Base-by-base conservation (phyloP, 148 eudicot species). In the Chenopodium formosanum region DNA sequence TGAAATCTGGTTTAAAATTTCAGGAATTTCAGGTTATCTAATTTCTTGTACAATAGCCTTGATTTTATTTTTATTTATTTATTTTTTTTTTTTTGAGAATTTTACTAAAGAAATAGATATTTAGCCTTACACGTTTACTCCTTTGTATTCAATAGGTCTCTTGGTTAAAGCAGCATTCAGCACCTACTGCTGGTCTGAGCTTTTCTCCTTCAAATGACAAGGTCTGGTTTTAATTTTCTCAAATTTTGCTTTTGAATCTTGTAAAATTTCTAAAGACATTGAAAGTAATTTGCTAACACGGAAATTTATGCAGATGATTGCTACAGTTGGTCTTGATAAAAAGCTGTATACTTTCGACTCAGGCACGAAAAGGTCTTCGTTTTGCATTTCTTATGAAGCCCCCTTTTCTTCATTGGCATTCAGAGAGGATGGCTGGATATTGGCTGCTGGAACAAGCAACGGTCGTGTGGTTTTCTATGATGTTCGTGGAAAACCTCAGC, bases 81-180 rank as follows among this genome's bases (percentile, higher is more conserved):
- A 0, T 27, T 27, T 27, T 27, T 27, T 27, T 27, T 27, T 27
- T 27, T 22, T 62, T 62, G 27, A 13, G 20, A 14, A 2, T 29
- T 67, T 29, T 29, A 67, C 70, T 29, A 29, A 40, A 40, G 44
- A 40, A 40, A 40, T 40, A 40, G 44, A 40, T 40, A 40, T 37
- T 70, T 40, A 70, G 17, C 80, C 50, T 46, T 22, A 37, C 9
- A 44, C 53, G 74, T 65, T 75, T 76, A 31, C 47, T 70, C 71
- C 75, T 73, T 85, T 2, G 40, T 73, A 48, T 73, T 70, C 75
- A 50, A 46, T 90, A 96, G 99, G 92, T 89, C 74, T 96, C 99
- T 82, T 96, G 99, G 99, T 80, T 89, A 86, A 96, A 92, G 91
- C 99, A 96, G 88, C 98, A 96, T 86, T 92, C 99, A 65, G 99